Evolutionary conservation across 129 eudicot species (phyloP).

Genomic region (Smallanthus sonchifolius): DNA sequence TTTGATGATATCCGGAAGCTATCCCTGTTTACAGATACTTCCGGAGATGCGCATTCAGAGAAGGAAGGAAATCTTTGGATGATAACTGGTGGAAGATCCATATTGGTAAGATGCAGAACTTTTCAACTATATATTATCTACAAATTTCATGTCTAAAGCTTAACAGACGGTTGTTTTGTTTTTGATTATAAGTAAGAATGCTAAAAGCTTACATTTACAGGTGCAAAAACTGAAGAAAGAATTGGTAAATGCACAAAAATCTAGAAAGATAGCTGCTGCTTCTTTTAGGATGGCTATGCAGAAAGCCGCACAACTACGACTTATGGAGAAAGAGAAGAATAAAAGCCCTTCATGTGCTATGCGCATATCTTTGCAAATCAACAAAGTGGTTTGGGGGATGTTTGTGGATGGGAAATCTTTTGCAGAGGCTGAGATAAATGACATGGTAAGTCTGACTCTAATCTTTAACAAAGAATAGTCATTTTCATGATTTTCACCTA

Average conservation of each 20-base stretch:
- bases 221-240: constrained; percentile 77
- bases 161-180: background rate
- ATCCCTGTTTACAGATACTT: constrained; percentile 41
- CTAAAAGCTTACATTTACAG: constrained; percentile 40
- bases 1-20: constrained; percentile 82
- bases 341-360: constrained; percentile 97
- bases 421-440: constrained; percentile 98
- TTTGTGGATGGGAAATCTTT: constrained; percentile 96
- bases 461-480: background rate
- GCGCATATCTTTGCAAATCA: constrained; percentile 93
- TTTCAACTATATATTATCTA: constrained; percentile 13
- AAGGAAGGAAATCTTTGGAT: constrained; percentile 70
- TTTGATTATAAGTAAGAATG: constrained; percentile 7
- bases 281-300: constrained; percentile 86
- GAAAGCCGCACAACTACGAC: constrained; percentile 83
- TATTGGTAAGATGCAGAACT: constrained; percentile 46
- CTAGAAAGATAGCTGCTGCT: constrained; percentile 77
- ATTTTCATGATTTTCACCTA: background rate
- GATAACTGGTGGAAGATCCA: constrained; percentile 70
- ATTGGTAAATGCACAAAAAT: constrained; percentile 55
- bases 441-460: constrained; percentile 56
- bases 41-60: constrained; percentile 45
- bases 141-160: background rate
- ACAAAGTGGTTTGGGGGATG: constrained; percentile 95
- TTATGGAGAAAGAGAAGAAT: constrained; percentile 95